Evolutionary conservation across 106 monocot species (phyloP).

Genomic region (Chionographis japonica): DNA sequence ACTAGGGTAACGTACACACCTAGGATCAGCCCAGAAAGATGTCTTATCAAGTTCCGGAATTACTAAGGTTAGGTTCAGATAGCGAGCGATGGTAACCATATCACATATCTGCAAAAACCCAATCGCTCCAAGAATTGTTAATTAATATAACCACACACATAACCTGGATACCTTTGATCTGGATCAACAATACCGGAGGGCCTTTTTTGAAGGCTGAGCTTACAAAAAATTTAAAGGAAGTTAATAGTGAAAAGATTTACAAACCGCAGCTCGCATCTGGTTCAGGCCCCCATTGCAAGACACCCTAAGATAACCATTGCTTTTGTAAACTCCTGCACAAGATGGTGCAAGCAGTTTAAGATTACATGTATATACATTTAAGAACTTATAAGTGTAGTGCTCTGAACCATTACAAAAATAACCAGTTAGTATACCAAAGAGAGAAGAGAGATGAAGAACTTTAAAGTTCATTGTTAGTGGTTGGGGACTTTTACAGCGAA

Average conservation of each 20-base stretch:
- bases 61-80: slow-evolving; percentile 75
- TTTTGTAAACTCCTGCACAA: slow-evolving; percentile 71
- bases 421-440: not conserved
- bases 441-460: not conserved
- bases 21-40: slow-evolving; percentile 96
- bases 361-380: not conserved
- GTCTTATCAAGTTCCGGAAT: slow-evolving; percentile 90
- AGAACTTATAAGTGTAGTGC: not conserved
- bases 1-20: slow-evolving; percentile 25
- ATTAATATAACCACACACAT: too few species aligned
- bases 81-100: slow-evolving; percentile 80
- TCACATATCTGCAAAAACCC: slow-evolving; percentile 72
- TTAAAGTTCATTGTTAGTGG: not conserved
- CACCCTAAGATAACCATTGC: slow-evolving; percentile 81
- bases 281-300: slow-evolving; percentile 91
- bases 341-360: not conserved
- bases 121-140: not conserved
- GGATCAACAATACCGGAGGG: too few species aligned
- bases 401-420: not conserved
- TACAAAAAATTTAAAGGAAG: slow-evolving; percentile 5
- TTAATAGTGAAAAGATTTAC: slow-evolving; percentile 17
- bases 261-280: slow-evolving; percentile 94
- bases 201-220: not conserved
- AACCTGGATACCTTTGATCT: too few species aligned
- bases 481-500: not conserved